Conservation (phyloP, 257 asterid species). For the Ballota nigra region DNA sequence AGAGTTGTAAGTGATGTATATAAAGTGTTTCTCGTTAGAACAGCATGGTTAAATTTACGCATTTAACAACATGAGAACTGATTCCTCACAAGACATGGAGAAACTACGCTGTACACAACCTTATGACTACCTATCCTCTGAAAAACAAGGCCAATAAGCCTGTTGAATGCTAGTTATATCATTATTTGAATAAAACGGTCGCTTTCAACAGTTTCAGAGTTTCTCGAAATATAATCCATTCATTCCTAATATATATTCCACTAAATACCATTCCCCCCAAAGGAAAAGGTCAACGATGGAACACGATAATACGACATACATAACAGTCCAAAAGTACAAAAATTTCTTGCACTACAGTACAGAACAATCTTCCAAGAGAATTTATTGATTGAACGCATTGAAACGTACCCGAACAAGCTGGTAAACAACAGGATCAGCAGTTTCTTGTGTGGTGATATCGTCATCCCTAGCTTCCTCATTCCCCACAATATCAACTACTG, state of each 20-base stretch:
- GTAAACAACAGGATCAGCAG: constrained; percentile 75
- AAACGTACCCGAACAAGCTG: constrained; percentile 79
- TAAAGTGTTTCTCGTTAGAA: not conserved
- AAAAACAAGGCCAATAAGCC: not conserved
- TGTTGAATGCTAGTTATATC: not conserved
- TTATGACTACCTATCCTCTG: not conserved
- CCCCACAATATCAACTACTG: constrained; percentile 46
- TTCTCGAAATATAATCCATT: not conserved
- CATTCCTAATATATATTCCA: not conserved
- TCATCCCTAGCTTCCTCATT: constrained; percentile 40
- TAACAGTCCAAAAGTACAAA: not conserved
- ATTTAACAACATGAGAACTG: not conserved
- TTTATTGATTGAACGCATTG: not conserved
- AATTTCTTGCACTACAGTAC: not conserved
- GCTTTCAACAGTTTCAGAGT: not conserved
- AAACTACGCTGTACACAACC: not conserved
- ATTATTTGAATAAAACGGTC: not conserved
- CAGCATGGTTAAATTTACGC: not conserved
- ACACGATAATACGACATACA: not conserved
- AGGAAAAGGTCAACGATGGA: not conserved
- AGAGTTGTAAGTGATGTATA: not conserved
- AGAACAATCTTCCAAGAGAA: not conserved
- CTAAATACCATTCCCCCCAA: not conserved
- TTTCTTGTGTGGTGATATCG: constrained; percentile 31
- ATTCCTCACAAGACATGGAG: not conserved